Evolutionary conservation across 306 rosid genomes (phyloP).

Genomic region (Acacia confusa): DNA sequence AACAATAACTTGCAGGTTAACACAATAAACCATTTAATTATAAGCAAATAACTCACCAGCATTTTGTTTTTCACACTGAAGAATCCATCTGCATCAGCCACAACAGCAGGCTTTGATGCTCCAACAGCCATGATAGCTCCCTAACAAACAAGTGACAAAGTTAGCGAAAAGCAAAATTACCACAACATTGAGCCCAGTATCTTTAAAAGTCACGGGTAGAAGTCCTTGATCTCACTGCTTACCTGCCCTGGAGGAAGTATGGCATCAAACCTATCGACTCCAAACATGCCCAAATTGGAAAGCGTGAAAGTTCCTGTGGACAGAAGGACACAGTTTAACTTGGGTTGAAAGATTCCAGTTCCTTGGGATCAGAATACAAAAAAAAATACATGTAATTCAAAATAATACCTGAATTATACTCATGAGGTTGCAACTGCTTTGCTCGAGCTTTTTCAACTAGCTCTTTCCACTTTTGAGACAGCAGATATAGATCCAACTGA

Average conservation of each 20-base stretch:
- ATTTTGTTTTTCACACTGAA: slow-evolving; percentile 71
- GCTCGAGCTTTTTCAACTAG: slow-evolving; percentile 80
- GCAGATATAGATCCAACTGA: slow-evolving; percentile 85
- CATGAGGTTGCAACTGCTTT: slow-evolving; percentile 92
- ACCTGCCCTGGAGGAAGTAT: slow-evolving; percentile 99
- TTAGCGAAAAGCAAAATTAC: slow-evolving; percentile 27
- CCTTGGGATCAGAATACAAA: slow-evolving; percentile 19
- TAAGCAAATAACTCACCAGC: slow-evolving; percentile 52
- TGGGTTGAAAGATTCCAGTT: slow-evolving; percentile 12
- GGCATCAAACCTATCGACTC: slow-evolving; percentile 93
- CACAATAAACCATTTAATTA: not conserved
- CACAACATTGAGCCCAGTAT: slow-evolving; percentile 16
- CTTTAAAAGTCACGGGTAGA: slow-evolving; percentile 16
- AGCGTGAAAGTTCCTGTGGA: slow-evolving; percentile 85
- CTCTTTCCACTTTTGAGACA: slow-evolving; percentile 94
- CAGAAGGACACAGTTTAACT: not conserved
- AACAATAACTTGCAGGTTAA: not conserved
- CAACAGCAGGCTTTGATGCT: slow-evolving; percentile 77
- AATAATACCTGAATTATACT: slow-evolving; percentile 71
- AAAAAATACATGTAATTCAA: slow-evolving; percentile 33
- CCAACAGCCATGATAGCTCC: slow-evolving; percentile 99
- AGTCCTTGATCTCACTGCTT: slow-evolving; percentile 26
- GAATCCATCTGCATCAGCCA: slow-evolving; percentile 63
- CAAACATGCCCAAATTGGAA: slow-evolving; percentile 95
- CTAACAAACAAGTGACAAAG: slow-evolving; percentile 42